Conservation (phyloP, 2,329 filamentous ascomycete genomes). For the Cladosporium sp. region DNA sequence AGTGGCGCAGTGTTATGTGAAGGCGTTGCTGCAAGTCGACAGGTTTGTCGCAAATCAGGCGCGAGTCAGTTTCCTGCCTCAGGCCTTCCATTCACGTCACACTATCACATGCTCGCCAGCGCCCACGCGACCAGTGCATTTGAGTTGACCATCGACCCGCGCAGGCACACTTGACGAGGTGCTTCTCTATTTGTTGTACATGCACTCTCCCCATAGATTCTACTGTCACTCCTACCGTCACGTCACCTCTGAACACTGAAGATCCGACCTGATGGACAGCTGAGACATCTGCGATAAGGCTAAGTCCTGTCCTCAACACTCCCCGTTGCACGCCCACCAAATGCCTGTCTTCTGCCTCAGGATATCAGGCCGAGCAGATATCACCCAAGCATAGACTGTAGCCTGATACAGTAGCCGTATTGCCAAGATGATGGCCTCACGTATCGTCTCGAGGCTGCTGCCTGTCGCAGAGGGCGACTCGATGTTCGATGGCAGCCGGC, state of each 20-base stretch:
- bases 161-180: not conserved
- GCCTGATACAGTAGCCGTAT: not conserved
- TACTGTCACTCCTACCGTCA: not conserved
- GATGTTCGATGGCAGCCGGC: conserved; percentile 45
- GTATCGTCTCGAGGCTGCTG: conserved; percentile 53
- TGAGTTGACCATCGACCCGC: not conserved
- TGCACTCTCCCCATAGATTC: not conserved
- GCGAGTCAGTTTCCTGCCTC: not conserved
- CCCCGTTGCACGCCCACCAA: not conserved
- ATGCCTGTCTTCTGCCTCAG: not conserved
- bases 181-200: not conserved
- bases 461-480: conserved; percentile 42
- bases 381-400: not conserved
- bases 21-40: not conserved
- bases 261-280: not conserved
- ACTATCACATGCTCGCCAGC: not conserved
- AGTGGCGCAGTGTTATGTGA: not conserved
- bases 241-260: not conserved
- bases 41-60: conserved; percentile 7
- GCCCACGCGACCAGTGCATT: conserved; percentile 2
- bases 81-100: not conserved
- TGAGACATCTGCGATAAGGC: conserved; percentile 7
- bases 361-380: not conserved
- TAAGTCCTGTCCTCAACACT: conserved; percentile 6
- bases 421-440: conserved; percentile 52